Percentiles rank a stretch among this genome's conserved stretches.
These are phyloP conservation scores for Sarocladium strictum DNA, from an alignment of 2,329 filamentous ascomycete species.

Conservation along the genomic window DNA sequence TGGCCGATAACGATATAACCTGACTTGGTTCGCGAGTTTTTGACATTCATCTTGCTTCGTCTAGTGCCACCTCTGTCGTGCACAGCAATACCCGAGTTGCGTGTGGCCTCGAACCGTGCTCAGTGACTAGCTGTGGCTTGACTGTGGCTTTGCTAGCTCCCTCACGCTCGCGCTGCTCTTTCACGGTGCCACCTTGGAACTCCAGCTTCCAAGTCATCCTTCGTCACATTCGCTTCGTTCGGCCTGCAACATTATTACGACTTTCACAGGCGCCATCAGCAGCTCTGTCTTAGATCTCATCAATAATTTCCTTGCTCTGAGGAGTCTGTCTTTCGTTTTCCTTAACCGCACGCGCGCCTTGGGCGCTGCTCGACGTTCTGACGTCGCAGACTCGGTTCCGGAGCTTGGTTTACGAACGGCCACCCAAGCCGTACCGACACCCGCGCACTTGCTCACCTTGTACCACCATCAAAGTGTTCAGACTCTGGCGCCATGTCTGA, in stretches of 20 bases:
- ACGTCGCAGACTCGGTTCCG: background rate
- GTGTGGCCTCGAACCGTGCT: too few relatives aligned
- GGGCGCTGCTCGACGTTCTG: constrained; percentile 2
- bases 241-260: background rate
- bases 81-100: too few relatives aligned
- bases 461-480: background rate
- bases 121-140: background rate
- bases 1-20: too few relatives aligned
- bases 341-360: background rate
- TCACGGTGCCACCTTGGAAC: background rate
- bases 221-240: background rate
- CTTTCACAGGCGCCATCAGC: background rate
- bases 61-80: background rate
- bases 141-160: background rate
- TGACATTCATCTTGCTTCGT: too few relatives aligned
- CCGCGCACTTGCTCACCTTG: background rate
- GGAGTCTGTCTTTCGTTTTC: background rate
- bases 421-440: background rate
- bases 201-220: background rate
- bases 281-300: background rate
- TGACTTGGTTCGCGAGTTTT: too few relatives aligned
- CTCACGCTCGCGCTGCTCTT: background rate
- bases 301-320: background rate
- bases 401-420: background rate
- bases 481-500: background rate